Evolutionary conservation across 2,329 filamentous ascomycete genomes (phyloP).

Genomic region (Lachnellula hyalina): DNA sequence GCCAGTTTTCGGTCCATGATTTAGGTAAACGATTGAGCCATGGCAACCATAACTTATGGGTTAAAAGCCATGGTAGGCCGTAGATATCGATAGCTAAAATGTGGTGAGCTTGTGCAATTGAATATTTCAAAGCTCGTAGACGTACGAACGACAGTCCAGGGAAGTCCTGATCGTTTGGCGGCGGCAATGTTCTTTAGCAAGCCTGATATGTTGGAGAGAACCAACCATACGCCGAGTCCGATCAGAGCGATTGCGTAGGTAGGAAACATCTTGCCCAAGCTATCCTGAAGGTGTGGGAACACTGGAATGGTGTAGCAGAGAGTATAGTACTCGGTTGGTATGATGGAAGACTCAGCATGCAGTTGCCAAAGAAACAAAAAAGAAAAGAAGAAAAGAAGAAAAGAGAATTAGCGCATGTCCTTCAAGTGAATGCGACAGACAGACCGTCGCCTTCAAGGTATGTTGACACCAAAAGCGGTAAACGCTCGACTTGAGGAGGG

Average conservation of each 20-base stretch:
- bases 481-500: too few relatives aligned
- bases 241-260: constrained; percentile 16
- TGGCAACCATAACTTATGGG: constrained; percentile 48
- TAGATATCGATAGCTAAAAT: constrained; percentile 41
- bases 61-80: constrained; percentile 51
- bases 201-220: constrained; percentile 25
- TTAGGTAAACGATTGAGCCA: constrained; percentile 51
- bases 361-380: too few relatives aligned
- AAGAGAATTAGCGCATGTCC: too few relatives aligned
- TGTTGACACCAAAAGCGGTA: too few relatives aligned
- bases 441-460: too few relatives aligned
- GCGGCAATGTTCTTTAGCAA: constrained; percentile 42
- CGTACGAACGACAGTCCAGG: constrained; percentile 50
- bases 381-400: too few relatives aligned
- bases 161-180: constrained; percentile 47
- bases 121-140: constrained; percentile 14
- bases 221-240: constrained; percentile 18
- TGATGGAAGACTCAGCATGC: too few relatives aligned
- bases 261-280: constrained; percentile 18
- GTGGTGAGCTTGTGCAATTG: neutral
- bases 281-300: neutral
- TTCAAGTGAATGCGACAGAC: too few relatives aligned
- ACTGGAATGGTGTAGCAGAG: neutral
- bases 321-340: neutral
- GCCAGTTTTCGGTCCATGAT: constrained; percentile 51